These are phyloP conservation scores for Venturia aucupariae DNA, from an alignment of 2,329 filamentous ascomycete species.

Conservation along the genomic window DNA sequence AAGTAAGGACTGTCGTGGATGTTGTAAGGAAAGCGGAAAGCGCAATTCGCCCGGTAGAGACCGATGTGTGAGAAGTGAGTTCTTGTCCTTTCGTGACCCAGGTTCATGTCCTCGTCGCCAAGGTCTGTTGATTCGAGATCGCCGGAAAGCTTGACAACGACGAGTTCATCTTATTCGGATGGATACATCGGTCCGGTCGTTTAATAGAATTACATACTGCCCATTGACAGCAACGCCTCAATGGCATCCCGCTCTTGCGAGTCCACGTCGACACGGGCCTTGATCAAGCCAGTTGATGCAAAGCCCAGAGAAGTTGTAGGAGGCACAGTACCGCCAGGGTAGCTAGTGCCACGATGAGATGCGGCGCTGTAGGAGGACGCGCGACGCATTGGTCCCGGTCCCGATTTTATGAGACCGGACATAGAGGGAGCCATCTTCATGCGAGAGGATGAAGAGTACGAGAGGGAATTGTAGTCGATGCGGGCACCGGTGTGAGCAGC, in stretches of 20 bases:
- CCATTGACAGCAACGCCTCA: slow-evolving; percentile 70
- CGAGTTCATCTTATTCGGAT: not conserved
- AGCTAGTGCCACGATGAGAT: slow-evolving; percentile 10
- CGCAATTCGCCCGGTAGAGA: not conserved
- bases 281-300: slow-evolving; percentile 35
- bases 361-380: not conserved
- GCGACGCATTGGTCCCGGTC: not conserved
- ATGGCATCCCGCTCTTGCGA: slow-evolving; percentile 69
- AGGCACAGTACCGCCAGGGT: slow-evolving; percentile 14
- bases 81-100: not conserved
- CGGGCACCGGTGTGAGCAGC: slow-evolving; percentile 15
- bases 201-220: slow-evolving; percentile 44
- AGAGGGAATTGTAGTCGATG: slow-evolving; percentile 31
- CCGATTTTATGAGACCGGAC: slow-evolving; percentile 1
- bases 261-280: slow-evolving; percentile 22
- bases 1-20: slow-evolving; percentile 6
- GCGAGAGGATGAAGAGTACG: slow-evolving; percentile 20
- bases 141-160: not conserved
- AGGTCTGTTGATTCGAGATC: not conserved
- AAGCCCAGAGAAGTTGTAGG: slow-evolving; percentile 20
- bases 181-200: not conserved
- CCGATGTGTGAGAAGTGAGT: not conserved
- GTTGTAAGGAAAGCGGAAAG: not conserved
- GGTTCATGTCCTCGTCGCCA: not conserved
- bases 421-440: slow-evolving; percentile 3